Evolutionary conservation across 345 rosid genomes (phyloP), one percentile per base, ranked within the genome.

Genomic region (Brassica cretica): DNA sequence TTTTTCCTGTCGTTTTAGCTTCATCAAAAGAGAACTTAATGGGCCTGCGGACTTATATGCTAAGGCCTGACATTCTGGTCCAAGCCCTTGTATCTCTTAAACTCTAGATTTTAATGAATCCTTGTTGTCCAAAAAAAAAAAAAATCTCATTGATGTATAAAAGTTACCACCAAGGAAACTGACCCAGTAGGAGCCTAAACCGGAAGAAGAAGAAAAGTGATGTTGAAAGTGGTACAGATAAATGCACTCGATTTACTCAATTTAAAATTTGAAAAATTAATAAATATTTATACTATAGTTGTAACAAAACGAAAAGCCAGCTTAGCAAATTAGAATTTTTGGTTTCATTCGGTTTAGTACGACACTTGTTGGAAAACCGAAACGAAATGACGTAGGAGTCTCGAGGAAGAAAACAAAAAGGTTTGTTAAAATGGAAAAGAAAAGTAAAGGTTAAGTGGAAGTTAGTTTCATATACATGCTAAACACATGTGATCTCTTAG

Each of bases 231-330:
- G 37, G 19, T 73, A 25, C 21, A 9, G 41, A 37, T 35, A 37
- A 19, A 33, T 65, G 53, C 51, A 44, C 1, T 27, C 66, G 39
- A 32, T 63, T 49, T 32, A 15, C 39, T 10, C 67, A 30, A 30
- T 25, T 21, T 29, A 29, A 15, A 35, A 8, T 1, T 33, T 19
- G 5, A 16, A 39, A 19, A 25, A 6, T 46, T 12, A 12, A 12
- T 46, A 2, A 19, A 5, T 27, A 29, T 9, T 30, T 55, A 51
- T 71, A 37, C 24, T 56, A 14, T 71, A 56, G 19, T 35, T 35
- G 24, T 39, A 44, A 35, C 66, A 10, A 11, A 75, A 75, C 78
- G 21, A 75, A 51, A 55, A 66, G 29, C 64, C 71, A 35, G n/a
- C 29, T 35, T 24, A 6, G 44, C 72, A 60, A 66, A 66, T 65